Base-by-base conservation (phyloP, 176 grass and related monocot genomes). In the Avena sativa region DNA sequence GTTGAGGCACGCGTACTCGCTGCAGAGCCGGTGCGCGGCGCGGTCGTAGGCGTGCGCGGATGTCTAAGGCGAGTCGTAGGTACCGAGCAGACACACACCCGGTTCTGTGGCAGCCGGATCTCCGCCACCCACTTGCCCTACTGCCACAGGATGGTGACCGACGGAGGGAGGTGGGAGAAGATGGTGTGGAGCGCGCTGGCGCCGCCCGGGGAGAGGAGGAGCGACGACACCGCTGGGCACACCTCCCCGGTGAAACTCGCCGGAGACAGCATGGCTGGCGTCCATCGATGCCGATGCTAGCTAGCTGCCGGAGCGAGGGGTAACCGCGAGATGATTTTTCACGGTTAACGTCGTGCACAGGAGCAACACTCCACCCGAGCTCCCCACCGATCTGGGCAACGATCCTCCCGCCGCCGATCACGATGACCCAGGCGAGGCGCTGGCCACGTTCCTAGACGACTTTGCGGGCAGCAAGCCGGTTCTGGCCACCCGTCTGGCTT, bases 101-200 rank as follows among this genome's bases (percentile, higher is more conserved):
- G 79, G 81, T 99, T 99, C 76, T 96, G 94, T 11, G 97, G 94
- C 65, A 99, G 85, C 71, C 94, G 85, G 73, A 96, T 96, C 78
- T 93, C 97, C 2, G 97, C 94, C 48, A 99, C 97, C 97, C 97
- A 99, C 89, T 99, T 99, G 12, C 97, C 94, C 94, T 89, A 90
- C 88, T 99, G 97, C 85, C 97, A 86, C 61, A 76, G 78, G 53
- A 89, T 91, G 13, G 84, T 85, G 32, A 89, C 70, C 0, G 87
- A 64, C 5, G 87, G 92, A 16, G 88, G 90, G 43, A 91, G 90
- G 28, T 96, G 92, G 36, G 92, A 90, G 81, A 94, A 98, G 70
- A 98, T 84, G 12, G 89, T 90, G 89, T 96, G 89, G 48, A 96
- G 67, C 8, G 90, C 87, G 76, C 81, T 94, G 16, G 77, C 74